Conservation (phyloP, 1,139 yeast genomes). For the Saccharomyces hybrid region DNA sequence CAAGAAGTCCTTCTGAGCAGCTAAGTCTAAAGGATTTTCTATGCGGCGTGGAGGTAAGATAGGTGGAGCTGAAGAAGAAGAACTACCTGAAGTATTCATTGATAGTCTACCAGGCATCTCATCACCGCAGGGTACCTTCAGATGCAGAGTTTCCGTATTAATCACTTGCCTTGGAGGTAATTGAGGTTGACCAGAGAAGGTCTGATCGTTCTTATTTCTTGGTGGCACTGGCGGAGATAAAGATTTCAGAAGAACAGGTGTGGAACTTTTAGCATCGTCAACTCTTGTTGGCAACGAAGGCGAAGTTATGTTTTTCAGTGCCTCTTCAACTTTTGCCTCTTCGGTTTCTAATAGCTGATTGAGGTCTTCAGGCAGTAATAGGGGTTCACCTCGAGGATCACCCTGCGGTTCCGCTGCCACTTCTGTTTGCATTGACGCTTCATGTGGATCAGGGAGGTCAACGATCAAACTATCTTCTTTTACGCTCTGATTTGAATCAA, state of each 20-base stretch:
- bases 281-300: slow-evolving; percentile 11
- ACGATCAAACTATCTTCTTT: background rate
- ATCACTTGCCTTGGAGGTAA: background rate
- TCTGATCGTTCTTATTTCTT: background rate
- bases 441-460: background rate
- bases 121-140: background rate
- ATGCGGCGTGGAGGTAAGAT: slow-evolving; percentile 5
- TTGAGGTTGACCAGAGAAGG: slow-evolving; percentile 4
- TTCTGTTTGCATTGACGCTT: background rate
- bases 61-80: background rate
- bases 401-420: background rate
- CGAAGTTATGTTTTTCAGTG: slow-evolving; percentile 3
- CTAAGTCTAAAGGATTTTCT: slow-evolving; percentile 31
- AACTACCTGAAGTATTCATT: background rate
- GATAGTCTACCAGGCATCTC: background rate
- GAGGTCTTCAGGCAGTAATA: slow-evolving; percentile 35
- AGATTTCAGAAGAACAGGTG: background rate
- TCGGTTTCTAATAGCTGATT: slow-evolving; percentile 3
- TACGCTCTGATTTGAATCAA: background rate
- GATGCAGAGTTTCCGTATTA: background rate
- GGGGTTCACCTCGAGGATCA: slow-evolving; percentile 44
- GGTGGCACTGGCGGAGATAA: slow-evolving; percentile 8
- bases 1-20: background rate
- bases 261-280: background rate
- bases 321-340: slow-evolving; percentile 5